Base-by-base conservation (phyloP, 2,329 filamentous ascomycete species). In the Zarea fungicola region DNA sequence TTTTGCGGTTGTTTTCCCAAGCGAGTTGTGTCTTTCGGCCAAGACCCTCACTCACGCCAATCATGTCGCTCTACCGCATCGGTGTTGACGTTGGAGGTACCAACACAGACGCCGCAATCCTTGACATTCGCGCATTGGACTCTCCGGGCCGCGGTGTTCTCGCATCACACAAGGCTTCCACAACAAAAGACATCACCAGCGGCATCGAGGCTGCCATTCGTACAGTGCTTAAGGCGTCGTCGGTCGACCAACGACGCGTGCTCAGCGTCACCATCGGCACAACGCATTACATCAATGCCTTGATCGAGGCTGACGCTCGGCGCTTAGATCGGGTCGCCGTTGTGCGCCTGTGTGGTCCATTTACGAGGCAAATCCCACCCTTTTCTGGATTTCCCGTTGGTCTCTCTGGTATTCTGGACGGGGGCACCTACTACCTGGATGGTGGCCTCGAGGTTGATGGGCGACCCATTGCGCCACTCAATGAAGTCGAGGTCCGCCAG, bases 191-290 rank as follows among this genome's bases (percentile, higher is more conserved):
- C 56, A 73, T 76, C 31, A 76, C 74, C 29, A 66, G 63, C 43
- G 75, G 75, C 18, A 75, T 78, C 23, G 65, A 71, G 52, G 56
- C 58, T 9, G 72, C 73, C n/a, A 73, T 77, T 49, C 56, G 62
- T 10, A 65, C 66, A 9, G 68, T 77, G 0, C 57, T 78, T 4
- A 52, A 54, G 5, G 62, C 63, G 22, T 69, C 71, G 1, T 52
- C 58, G 0, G 59, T 73, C 39, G 62, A 69, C 25, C 61, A 66
- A 36, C 54, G 54, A 19, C 62, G 65, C 13, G 67, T 78, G 5
- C 57, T 70, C 32, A 73, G 69, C 29, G 72, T 78, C 11, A 73
- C 72, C 3, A 74, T 78, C 52, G 75, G 75, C 22, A 75, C 72
- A 2, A 73, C 70, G 0, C 72, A 75, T 55, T 76, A 76, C 52